These are phyloP conservation scores for Penicillium sp. DNA, from an alignment of 2,329 filamentous ascomycete species.

Conservation along the genomic window DNA sequence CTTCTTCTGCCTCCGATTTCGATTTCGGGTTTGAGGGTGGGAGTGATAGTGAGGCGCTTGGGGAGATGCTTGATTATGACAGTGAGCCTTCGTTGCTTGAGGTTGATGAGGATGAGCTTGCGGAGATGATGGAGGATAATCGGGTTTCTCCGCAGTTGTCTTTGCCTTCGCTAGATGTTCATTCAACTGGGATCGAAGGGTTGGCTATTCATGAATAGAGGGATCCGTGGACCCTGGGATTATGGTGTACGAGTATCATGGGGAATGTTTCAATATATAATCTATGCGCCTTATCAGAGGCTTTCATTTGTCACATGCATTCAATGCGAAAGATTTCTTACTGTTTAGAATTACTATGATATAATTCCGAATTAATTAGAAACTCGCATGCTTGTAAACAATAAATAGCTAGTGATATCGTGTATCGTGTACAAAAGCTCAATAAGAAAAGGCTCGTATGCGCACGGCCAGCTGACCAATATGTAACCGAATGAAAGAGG, in stretches of 20 bases:
- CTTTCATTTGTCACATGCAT: not conserved
- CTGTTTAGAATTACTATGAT: not conserved
- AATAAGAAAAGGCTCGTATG: conserved; percentile 1
- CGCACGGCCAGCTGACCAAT: not conserved
- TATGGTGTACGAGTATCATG: not conserved
- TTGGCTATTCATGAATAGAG: conserved; percentile 11
- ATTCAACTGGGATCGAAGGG: conserved; percentile 16
- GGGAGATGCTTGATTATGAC: conserved; percentile 1
- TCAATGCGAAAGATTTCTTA: not conserved
- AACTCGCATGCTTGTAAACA: not conserved
- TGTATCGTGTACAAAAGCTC: conserved; percentile 4
- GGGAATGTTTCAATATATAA: not conserved
- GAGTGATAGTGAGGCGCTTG: conserved; percentile 18
- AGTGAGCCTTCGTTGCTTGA: conserved; percentile 2
- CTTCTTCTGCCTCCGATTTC: conserved; percentile 20
- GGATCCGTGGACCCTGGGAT: not conserved
- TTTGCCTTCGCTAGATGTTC: conserved; percentile 17
- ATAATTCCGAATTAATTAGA: not conserved
- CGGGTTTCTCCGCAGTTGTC: conserved; percentile 17
- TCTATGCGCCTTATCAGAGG: not conserved
- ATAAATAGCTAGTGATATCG: conserved; percentile 8
- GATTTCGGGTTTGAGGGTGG: conserved; percentile 22
- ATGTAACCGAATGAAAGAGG: not conserved
- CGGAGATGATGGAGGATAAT: conserved; percentile 5
- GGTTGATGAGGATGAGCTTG: conserved; percentile 8